A percentile compares a stretch with the other conserved stretches of the same genome.
Conservation (phyloP, 1,284 basidiomycete species). For the Cryptococcus wingfieldii region DNA sequence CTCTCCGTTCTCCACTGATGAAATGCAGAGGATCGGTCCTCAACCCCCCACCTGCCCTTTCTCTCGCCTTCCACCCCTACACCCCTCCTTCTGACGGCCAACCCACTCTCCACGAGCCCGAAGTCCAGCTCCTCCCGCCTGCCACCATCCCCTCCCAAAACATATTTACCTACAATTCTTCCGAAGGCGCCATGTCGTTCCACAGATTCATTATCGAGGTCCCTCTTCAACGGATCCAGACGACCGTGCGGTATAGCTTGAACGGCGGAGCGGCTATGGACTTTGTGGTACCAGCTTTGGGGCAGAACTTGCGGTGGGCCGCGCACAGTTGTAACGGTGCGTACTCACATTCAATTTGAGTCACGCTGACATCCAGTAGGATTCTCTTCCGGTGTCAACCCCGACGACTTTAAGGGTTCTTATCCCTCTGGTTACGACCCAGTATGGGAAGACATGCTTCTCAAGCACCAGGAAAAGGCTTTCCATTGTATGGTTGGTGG, state of each 20-base stretch:
- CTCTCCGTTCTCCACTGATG: conserved; percentile 1
- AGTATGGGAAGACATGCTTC: conserved; percentile 86
- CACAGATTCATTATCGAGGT: conserved; percentile 90
- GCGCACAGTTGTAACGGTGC: conserved; percentile 59
- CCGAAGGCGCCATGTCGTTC: conserved; percentile 74
- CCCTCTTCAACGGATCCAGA: conserved; percentile 67
- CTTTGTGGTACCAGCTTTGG: conserved; percentile 76
- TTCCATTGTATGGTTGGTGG: conserved; percentile 65
- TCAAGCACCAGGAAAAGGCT: conserved; percentile 70
- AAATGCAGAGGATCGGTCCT: conserved; percentile 59
- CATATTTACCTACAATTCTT: conserved; percentile 72
- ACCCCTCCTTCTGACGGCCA: conserved; percentile 20
- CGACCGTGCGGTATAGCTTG: conserved; percentile 71
- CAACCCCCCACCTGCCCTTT: conserved; percentile 67
- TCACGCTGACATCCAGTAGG: conserved; percentile 23
- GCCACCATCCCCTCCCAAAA: conserved; percentile 60
- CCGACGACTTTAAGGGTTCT: conserved; percentile 52
- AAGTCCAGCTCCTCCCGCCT: conserved; percentile 15
- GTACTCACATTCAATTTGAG: background rate
- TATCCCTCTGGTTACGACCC: conserved; percentile 73
- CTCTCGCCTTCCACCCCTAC: conserved; percentile 54
- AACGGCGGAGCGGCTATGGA: conserved; percentile 71
- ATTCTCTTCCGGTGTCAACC: conserved; percentile 53
- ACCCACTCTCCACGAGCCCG: conserved; percentile 15
- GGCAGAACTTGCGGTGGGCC: conserved; percentile 88